A percentile compares a stretch with the other conserved stretches of the same genome.
Conservation (phyloP, 2,329 filamentous ascomycete species). For the Arthrobotrys pseudoclavata region DNA sequence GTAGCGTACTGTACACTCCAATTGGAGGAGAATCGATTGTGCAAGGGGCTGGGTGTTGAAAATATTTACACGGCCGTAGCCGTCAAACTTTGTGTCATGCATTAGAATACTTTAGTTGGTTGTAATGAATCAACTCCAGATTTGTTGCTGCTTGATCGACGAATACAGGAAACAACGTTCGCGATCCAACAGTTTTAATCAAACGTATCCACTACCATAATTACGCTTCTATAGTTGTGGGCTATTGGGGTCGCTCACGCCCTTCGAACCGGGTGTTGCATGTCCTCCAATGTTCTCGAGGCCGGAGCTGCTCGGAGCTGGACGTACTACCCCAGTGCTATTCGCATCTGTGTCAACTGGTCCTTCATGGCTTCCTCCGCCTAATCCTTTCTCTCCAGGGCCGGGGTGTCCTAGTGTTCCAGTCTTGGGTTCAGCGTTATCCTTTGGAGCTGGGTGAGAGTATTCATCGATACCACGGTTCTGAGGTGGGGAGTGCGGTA, state of each 20-base stretch:
- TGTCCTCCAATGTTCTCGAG: constrained; percentile 48
- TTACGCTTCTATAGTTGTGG: constrained; percentile 26
- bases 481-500: constrained; percentile 51
- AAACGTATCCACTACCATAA: background rate
- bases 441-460: constrained; percentile 44
- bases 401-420: constrained; percentile 39
- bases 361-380: constrained; percentile 53
- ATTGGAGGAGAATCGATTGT: constrained; percentile 9
- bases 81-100: background rate
- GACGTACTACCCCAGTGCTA: constrained; percentile 31
- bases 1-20: constrained; percentile 39
- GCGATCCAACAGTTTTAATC: background rate
- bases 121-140: constrained; percentile 1
- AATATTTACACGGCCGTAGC: background rate
- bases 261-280: constrained; percentile 47
- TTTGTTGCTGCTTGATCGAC: background rate
- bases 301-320: constrained; percentile 39
- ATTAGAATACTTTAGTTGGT: background rate
- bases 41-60: too few relatives aligned
- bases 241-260: constrained; percentile 45
- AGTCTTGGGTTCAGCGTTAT: constrained; percentile 44
- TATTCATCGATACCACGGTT: constrained; percentile 44
- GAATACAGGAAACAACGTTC: background rate
- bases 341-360: constrained; percentile 52
- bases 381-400: constrained; percentile 50